These are phyloP conservation scores for Pythium periplocum DNA, from an alignment of 352 stramenopile genomes.

Conservation along the genomic window DNA sequence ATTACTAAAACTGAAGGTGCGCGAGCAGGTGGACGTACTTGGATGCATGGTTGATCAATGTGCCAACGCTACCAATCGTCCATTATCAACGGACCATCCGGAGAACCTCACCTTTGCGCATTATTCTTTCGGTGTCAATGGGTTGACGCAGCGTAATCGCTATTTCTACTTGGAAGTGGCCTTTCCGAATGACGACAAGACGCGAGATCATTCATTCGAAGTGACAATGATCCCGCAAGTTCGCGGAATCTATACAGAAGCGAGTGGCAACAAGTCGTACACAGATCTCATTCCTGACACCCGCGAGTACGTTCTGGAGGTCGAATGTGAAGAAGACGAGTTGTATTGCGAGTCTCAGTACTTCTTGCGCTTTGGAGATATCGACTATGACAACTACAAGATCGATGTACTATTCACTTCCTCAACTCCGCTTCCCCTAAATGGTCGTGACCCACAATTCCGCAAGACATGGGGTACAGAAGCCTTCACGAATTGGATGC, in stretches of 20 bases:
- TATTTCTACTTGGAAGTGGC: slow-evolving; percentile 59
- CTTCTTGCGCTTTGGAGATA: slow-evolving; percentile 47
- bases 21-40: slow-evolving; percentile 26
- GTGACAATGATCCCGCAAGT: slow-evolving; percentile 52
- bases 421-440: slow-evolving; percentile 24
- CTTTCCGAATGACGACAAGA: slow-evolving; percentile 37
- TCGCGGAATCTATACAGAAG: slow-evolving; percentile 40
- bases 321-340: slow-evolving; percentile 28
- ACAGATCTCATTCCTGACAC: slow-evolving; percentile 31
- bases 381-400: slow-evolving; percentile 50
- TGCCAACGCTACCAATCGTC: slow-evolving; percentile 33
- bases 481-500: slow-evolving; percentile 49
- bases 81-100: slow-evolving; percentile 20
- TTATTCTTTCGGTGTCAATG: slow-evolving; percentile 54
- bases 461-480: slow-evolving; percentile 47
- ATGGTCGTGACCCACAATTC: slow-evolving; percentile 39
- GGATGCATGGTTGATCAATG: slow-evolving; percentile 54
- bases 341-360: slow-evolving; percentile 36
- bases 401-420: slow-evolving; percentile 59
- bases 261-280: slow-evolving; percentile 25
- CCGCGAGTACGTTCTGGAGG: slow-evolving; percentile 25
- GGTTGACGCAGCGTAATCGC: slow-evolving; percentile 39
- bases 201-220: slow-evolving; percentile 27
- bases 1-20: slow-evolving; percentile 27
- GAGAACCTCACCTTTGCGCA: slow-evolving; percentile 34